Conservation (phyloP, 306 rosid species). For the Trifolium subterraneum region DNA sequence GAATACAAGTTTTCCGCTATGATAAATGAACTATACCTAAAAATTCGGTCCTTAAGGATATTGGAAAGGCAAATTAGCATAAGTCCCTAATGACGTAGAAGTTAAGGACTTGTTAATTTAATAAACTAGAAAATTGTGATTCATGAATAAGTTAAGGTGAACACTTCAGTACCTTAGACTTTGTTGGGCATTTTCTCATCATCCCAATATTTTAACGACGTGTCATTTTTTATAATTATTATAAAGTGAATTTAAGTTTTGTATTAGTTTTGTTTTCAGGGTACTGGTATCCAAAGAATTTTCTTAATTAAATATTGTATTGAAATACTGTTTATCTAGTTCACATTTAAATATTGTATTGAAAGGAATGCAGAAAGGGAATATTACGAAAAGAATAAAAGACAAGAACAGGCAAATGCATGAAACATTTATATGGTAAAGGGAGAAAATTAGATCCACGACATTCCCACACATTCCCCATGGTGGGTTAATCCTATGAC, state of each 20-base stretch:
- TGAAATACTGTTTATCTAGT: too few relatives aligned
- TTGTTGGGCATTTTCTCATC: too few relatives aligned
- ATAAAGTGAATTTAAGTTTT: not conserved
- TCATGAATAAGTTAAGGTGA: not conserved
- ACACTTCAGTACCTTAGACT: too few relatives aligned
- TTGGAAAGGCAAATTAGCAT: constrained; percentile 5
- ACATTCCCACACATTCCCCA: not conserved
- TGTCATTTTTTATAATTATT: too few relatives aligned
- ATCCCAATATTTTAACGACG: too few relatives aligned
- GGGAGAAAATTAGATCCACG: not conserved
- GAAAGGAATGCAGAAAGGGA: not conserved
- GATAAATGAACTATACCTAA: constrained; percentile 21
- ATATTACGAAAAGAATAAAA: not conserved
- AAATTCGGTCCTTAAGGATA: constrained; percentile 20
- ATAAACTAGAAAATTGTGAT: constrained; percentile 3
- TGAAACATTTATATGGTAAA: not conserved
- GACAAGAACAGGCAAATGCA: not conserved
- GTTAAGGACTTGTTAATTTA: constrained; percentile 20
- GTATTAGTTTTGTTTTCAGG: too few relatives aligned
- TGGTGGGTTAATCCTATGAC: not conserved
- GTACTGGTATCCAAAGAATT: too few relatives aligned
- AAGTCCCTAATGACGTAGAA: constrained; percentile 12
- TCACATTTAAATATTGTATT: too few relatives aligned
- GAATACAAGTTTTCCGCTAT: not conserved
- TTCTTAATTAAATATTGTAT: not conserved